These are phyloP conservation scores for Ilyonectria sp. DNA, from an alignment of 2,329 filamentous ascomycete species.

Conservation along the genomic window DNA sequence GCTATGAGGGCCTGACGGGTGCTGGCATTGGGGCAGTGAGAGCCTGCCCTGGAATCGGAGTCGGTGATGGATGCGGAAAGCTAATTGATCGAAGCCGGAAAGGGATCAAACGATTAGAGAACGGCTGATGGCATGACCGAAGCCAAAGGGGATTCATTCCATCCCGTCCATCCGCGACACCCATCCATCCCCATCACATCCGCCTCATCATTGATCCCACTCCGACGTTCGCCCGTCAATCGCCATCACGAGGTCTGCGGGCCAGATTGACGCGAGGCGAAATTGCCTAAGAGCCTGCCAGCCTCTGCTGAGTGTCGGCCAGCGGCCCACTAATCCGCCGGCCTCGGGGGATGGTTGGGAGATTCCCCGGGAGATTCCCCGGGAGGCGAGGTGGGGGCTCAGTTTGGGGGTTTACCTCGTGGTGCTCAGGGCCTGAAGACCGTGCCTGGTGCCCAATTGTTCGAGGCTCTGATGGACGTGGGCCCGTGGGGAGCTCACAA, in stretches of 20 bases:
- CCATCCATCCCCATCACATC: conserved; percentile 30
- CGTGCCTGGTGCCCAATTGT: conserved; percentile 22
- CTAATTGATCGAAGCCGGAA: conserved; percentile 28
- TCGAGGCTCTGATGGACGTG: conserved; percentile 23
- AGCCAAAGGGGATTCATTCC: conserved; percentile 14
- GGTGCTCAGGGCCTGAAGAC: conserved; percentile 11
- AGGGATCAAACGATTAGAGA: conserved; percentile 26
- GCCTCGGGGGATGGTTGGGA: conserved; percentile 33
- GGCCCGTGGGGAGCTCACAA: conserved; percentile 27
- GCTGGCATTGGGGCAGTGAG: conserved; percentile 17
- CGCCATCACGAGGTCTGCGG: conserved; percentile 41
- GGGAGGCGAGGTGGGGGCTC: conserved; percentile 34
- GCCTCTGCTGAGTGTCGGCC: conserved; percentile 43
- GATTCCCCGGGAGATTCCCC: conserved; percentile 16
- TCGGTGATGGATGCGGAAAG: conserved; percentile 12
- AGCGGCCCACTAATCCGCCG: conserved; percentile 46
- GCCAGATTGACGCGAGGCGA: conserved; percentile 41
- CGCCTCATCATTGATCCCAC: conserved; percentile 25
- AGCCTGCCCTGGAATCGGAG: conserved; percentile 11
- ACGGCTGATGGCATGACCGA: conserved; percentile 20
- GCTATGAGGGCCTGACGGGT: conserved; percentile 8
- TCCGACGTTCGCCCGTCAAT: conserved; percentile 35
- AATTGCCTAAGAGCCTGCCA: conserved; percentile 31
- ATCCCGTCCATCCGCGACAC: conserved; percentile 25
- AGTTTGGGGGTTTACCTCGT: conserved; percentile 23